Percentiles rank a stretch among this genome's conserved stretches.
These are phyloP conservation scores for Schizothecium vesticola DNA, from an alignment of 495 filamentous ascomycete species.

Conservation along the genomic window DNA sequence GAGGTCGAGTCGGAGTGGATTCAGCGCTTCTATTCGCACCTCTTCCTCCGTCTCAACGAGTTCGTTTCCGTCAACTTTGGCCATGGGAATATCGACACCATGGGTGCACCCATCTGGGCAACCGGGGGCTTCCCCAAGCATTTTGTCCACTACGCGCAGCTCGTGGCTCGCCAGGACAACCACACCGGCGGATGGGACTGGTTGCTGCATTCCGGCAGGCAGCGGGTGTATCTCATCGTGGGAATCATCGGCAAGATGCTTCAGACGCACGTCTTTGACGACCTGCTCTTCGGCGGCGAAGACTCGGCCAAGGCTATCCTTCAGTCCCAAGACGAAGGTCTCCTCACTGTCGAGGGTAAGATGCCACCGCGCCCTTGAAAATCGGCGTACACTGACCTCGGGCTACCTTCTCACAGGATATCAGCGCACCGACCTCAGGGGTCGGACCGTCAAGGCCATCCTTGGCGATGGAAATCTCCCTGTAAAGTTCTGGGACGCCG, in stretches of 20 bases:
- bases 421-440: constrained; percentile 33
- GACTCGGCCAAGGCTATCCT: constrained; percentile 26
- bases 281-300: constrained; percentile 40
- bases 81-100: not conserved
- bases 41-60: not conserved
- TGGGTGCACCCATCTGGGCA: constrained; percentile 10
- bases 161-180: constrained; percentile 35
- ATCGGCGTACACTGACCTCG: not conserved
- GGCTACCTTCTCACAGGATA: constrained; percentile 30
- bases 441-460: constrained; percentile 23
- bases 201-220: constrained; percentile 26
- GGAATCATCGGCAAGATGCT: constrained; percentile 39
- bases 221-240: constrained; percentile 38
- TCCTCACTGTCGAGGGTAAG: constrained; percentile 37
- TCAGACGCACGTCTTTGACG: constrained; percentile 38
- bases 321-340: constrained; percentile 29
- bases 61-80: not conserved
- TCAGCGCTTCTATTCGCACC: not conserved
- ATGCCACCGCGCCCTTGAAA: not conserved
- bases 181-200: constrained; percentile 35
- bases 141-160: constrained; percentile 31
- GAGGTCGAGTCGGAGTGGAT: not conserved
- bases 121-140: constrained; percentile 17
- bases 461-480: constrained; percentile 30
- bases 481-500: constrained; percentile 34